Conservation (phyloP, 345 rosid genomes). For the Syzygium aqueum region DNA sequence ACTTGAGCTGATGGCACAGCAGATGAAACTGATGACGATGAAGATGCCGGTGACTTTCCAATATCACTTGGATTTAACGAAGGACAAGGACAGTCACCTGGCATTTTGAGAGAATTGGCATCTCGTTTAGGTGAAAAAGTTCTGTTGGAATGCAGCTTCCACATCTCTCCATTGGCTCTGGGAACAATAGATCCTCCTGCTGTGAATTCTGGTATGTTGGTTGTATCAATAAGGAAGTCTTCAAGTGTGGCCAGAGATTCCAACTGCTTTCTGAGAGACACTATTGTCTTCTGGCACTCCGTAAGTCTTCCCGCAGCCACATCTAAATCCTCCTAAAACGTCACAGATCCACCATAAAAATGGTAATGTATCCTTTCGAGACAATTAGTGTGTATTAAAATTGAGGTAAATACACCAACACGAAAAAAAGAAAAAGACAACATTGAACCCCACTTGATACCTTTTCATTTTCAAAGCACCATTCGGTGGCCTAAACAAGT, state of each 20-base stretch:
- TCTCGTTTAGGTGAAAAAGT: slow-evolving; percentile 34
- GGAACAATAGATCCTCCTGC: slow-evolving; percentile 14
- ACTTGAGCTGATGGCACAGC: slow-evolving; percentile 29
- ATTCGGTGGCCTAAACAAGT: background rate
- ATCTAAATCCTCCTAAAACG: slow-evolving; percentile 65
- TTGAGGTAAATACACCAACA: background rate
- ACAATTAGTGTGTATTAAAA: background rate
- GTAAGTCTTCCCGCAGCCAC: slow-evolving; percentile 81
- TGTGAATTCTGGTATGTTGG: slow-evolving; percentile 37
- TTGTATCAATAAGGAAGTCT: slow-evolving; percentile 82
- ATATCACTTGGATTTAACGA: slow-evolving; percentile 16
- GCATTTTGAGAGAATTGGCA: slow-evolving; percentile 14
- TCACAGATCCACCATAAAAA: background rate
- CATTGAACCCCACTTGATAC: background rate
- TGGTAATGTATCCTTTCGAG: background rate
- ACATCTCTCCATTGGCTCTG: slow-evolving; percentile 26
- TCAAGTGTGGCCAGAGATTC: slow-evolving; percentile 91
- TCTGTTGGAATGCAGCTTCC: slow-evolving; percentile 49
- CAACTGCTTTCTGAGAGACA: slow-evolving; percentile 73
- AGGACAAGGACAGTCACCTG: slow-evolving; percentile 13
- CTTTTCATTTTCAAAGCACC: background rate
- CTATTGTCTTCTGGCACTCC: slow-evolving; percentile 89
- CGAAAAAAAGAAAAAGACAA: background rate
- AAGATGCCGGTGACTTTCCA: slow-evolving; percentile 18
- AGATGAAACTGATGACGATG: slow-evolving; percentile 33